phyloP scores from a whole-genome alignment of 306 rosid species.

The Astragalus glycyphyllos region DNA sequence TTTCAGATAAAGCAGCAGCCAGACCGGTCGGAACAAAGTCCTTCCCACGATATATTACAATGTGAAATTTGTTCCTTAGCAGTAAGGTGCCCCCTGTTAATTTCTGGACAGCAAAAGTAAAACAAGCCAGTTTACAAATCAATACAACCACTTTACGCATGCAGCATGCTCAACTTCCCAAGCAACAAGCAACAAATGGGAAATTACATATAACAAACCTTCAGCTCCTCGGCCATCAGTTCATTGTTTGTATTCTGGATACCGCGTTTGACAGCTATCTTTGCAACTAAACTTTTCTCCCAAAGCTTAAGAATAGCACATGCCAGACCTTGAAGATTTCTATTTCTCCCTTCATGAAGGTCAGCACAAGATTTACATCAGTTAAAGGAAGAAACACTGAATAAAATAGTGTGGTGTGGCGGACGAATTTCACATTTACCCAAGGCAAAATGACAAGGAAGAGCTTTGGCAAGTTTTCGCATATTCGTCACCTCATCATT shows the following conservation, averaged over 20 bases:
- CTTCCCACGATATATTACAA: slow-evolving; percentile 90
- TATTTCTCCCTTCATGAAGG: slow-evolving; percentile 76
- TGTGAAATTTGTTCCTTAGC: slow-evolving; percentile 86
- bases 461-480: slow-evolving; percentile 77
- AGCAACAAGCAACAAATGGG: slow-evolving; percentile 25
- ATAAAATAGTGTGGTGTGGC: slow-evolving; percentile 24
- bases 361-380: slow-evolving; percentile 40
- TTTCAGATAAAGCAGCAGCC: slow-evolving; percentile 77
- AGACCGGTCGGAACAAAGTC: slow-evolving; percentile 90
- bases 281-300: slow-evolving; percentile 90
- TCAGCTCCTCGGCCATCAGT: slow-evolving; percentile 91
- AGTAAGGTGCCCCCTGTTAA: slow-evolving; percentile 94
- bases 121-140: slow-evolving; percentile 25
- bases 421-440: slow-evolving; percentile 54
- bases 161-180: slow-evolving; percentile 24
- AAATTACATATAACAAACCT: slow-evolving; percentile 58
- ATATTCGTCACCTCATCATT: slow-evolving; percentile 80
- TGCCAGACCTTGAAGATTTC: slow-evolving; percentile 96
- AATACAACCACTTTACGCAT: slow-evolving; percentile 38
- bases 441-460: slow-evolving; percentile 97
- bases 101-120: slow-evolving; percentile 58
- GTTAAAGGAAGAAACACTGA: slow-evolving; percentile 9
- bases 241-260: slow-evolving; percentile 95
- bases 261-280: slow-evolving; percentile 96
- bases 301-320: slow-evolving; percentile 82